Evolutionary conservation across 495 filamentous ascomycete species (phyloP), one percentile per base, ranked within the genome.

Genomic region (Hypomontagnella monticulosa): DNA sequence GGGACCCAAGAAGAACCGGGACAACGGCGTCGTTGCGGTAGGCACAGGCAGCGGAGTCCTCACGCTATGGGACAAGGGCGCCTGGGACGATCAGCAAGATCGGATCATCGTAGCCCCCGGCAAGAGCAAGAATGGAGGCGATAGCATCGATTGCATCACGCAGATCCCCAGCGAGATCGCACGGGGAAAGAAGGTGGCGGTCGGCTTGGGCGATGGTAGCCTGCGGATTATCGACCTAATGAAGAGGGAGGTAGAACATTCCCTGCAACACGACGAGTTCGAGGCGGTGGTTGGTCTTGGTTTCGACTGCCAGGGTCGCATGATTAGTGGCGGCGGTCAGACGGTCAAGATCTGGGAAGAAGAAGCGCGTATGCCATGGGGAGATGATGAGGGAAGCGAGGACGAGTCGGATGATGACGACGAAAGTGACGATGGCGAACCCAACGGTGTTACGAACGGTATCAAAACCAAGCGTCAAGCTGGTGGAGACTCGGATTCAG

Each of bases 41-140:
- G 95, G 95, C 30, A 90, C 88, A 11, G 86, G 87, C 9, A 86
- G 83, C 7, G 95, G 95, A 12, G 85, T 96, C 4, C 67, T 97
- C 62, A 96, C 93, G 8, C 80, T 97, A 1, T 99, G 95, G 95
- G 93, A 98, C 70, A 89, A 86, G 65, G 95, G 93, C 1, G 84
- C 87, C 1, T 98, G 95, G 93, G 93, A 96, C 68, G 93, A 97
- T 76, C 92, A 96, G 73, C 91, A 95, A 63, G 92, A 96, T 73
- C 85, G 92, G 4, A 88, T 98, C 59, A 84, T 89, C 46, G 83
- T 97, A 7, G 83, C 88, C 52, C 76, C 81, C 15, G 84, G 78
- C 14, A 88, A 84, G 30, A 83, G 82, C 19, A 88, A 84, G 30
- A 83, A 82, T 18, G 80, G 81, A 14, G 80, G 70, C 37, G 92